Base-by-base conservation (phyloP, 2,329 filamentous ascomycete species). In the Pseudogymnoascus destructans region DNA sequence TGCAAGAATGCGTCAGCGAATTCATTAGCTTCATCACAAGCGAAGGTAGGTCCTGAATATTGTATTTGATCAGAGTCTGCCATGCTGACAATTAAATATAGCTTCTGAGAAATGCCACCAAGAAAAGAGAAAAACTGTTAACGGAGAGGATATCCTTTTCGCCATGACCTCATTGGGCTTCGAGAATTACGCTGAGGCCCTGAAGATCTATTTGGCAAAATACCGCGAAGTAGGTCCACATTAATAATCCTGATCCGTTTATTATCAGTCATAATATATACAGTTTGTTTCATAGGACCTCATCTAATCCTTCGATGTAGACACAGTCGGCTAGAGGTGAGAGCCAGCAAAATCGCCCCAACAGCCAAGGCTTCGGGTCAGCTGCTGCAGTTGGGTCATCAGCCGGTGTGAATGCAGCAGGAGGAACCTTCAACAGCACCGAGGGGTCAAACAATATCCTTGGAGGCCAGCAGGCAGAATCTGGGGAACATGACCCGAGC, bases 1-100 rank as follows among this genome's bases (percentile, higher is more conserved):
- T 98, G 93, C 93, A 98, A 73, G 93, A 98, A 73, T 98, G 93
- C 70, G 93, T 98, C 60, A 96, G 91, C 83, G 93, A 98, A 75
- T 98, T 98, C 73, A 98, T 98, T 77, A 95, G 89, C 5, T 98
- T 98, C 78, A 97, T 98, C 70, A 98, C 93, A 33, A 97, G 92
- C 72, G 93, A 98, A 80, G 93, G 93, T 95, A 73, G 70, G 86
- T 56, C 42, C 54, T 25, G 17, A 30, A 55, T 55, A 33, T 36
- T 55, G n/a, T 32, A 36, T 36, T 33, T 13, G 55, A 59, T 63
- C 49, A 55, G 59, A 57, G 62, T 61, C 46, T 58, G 58, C 30
- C 17, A 60, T 54, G 36, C 54, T 59, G 66, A 58, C 62, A 64
- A 65, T 67, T 63, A 57, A 65, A 66, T 66, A 71, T 70, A 97